Evolutionary conservation across 1,284 basidiomycete genomes (phyloP).

Genomic region (Cryptococcus deneoformans): DNA sequence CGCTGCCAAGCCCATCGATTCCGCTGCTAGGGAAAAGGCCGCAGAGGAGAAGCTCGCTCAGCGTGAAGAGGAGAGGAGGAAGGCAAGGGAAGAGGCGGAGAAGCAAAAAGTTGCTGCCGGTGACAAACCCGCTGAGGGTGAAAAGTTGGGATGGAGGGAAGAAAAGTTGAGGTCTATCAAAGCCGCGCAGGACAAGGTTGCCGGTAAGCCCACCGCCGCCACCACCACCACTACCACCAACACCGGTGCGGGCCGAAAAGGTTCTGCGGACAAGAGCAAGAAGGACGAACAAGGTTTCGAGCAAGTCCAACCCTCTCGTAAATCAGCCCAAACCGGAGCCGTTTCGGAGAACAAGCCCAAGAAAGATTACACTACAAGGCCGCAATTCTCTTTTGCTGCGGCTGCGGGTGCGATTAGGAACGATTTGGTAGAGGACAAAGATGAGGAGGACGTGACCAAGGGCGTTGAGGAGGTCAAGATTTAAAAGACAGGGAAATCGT

Average conservation of each 20-base stretch:
- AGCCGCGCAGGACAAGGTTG: slow-evolving; percentile 33
- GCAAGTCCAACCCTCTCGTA: slow-evolving; percentile 17
- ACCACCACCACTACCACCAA: slow-evolving; percentile 3
- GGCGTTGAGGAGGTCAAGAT: slow-evolving; percentile 28
- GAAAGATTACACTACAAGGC: slow-evolving; percentile 31
- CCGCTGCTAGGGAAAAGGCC: slow-evolving; percentile 67
- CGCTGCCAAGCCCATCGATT: slow-evolving; percentile 85
- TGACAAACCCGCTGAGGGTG: neutral
- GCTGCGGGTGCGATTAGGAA: slow-evolving; percentile 36
- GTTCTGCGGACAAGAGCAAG: slow-evolving; percentile 5
- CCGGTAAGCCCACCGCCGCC: slow-evolving; percentile 6
- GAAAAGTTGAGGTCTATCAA: slow-evolving; percentile 27
- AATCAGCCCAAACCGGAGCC: slow-evolving; percentile 23
- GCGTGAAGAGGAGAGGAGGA: slow-evolving; percentile 34
- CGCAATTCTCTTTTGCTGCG: slow-evolving; percentile 45
- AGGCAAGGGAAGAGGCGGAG: slow-evolving; percentile 41
- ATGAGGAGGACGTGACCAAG: slow-evolving; percentile 17
- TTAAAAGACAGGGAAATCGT: slow-evolving; percentile 3
- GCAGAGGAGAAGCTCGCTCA: slow-evolving; percentile 31
- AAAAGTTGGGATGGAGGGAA: slow-evolving; percentile 17
- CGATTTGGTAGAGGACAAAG: slow-evolving; percentile 12
- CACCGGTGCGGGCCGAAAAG: slow-evolving; percentile 4
- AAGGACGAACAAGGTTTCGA: slow-evolving; percentile 5
- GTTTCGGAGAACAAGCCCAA: slow-evolving; percentile 15
- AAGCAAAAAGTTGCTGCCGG: neutral